These are phyloP conservation scores for Boechera retrofracta DNA, from an alignment of 345 rosid species.

Conservation along the genomic window DNA sequence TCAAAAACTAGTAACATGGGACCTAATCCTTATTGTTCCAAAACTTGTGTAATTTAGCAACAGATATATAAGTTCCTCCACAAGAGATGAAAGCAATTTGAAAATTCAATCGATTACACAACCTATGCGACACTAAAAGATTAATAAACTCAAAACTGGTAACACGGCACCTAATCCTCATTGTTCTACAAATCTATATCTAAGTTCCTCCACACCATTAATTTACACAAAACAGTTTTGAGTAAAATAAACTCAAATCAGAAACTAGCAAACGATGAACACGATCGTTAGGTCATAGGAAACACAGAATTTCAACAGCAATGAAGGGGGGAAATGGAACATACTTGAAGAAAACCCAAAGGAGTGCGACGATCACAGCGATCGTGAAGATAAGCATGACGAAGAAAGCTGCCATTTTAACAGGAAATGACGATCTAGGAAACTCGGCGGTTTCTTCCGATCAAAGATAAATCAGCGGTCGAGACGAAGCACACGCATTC, in stretches of 20 bases:
- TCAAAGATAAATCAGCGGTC: slow-evolving; percentile 16
- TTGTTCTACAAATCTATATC: neutral
- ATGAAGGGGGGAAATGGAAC: neutral
- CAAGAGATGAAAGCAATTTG: neutral
- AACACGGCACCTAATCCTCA: neutral
- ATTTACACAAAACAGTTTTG: neutral
- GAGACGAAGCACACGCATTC: slow-evolving; percentile 15
- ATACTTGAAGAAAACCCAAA: slow-evolving; percentile 47
- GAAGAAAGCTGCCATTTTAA: slow-evolving; percentile 29
- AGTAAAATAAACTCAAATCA: neutral
- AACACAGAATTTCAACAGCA: neutral
- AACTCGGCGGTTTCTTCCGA: neutral
- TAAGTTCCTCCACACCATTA: neutral
- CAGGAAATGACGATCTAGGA: neutral
- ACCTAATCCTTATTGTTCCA: neutral
- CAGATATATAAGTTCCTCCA: neutral
- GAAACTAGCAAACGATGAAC: neutral
- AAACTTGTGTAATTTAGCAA: neutral
- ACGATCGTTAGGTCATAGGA: neutral
- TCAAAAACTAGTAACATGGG: too few relatives aligned
- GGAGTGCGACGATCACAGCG: slow-evolving; percentile 30
- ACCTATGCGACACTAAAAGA: neutral
- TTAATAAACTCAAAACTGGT: neutral
- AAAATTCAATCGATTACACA: too few relatives aligned
- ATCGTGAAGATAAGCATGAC: slow-evolving; percentile 36